Percentiles rank a stretch among this genome's conserved stretches.
Evolutionary conservation across 768 basidiomycete genomes (phyloP).

Genomic region (Tricholoma bakamatsutake): DNA sequence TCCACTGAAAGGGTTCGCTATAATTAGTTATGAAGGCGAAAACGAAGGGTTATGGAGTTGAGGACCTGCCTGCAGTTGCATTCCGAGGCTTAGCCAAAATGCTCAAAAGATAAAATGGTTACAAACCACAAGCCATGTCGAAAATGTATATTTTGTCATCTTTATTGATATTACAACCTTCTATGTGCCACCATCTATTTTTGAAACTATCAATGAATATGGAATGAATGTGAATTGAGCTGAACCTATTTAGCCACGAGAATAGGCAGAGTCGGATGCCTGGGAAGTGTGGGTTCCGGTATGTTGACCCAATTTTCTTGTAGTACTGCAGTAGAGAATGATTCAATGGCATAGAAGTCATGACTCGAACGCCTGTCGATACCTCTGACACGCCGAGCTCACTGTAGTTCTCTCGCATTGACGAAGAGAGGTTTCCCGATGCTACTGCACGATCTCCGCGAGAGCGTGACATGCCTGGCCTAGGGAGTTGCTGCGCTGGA

Average conservation of each 20-base stretch:
- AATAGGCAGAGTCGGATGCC: constrained; percentile 53
- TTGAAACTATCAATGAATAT: background rate
- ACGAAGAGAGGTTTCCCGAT: constrained; percentile 28
- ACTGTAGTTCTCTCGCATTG: constrained; percentile 36
- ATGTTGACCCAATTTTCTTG: constrained; percentile 56
- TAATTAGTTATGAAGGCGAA: background rate
- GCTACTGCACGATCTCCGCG: constrained; percentile 28
- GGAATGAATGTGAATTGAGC: background rate
- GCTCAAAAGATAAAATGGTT: constrained; percentile 14
- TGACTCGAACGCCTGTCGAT: constrained; percentile 8
- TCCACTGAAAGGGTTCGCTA: constrained; percentile 35
- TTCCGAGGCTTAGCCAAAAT: background rate
- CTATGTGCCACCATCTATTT: constrained; percentile 34
- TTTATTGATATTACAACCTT: constrained; percentile 16
- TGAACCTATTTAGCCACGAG: constrained; percentile 45
- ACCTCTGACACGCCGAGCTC: constrained; percentile 55
- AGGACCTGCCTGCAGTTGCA: constrained; percentile 23
- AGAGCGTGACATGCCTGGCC: constrained; percentile 3
- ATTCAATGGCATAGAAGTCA: background rate
- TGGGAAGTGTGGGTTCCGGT: constrained; percentile 70
- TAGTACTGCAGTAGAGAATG: constrained; percentile 40
- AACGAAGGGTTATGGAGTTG: background rate
- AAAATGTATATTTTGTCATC: constrained; percentile 34
- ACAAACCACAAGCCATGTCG: constrained; percentile 55
- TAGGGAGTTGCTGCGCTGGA: background rate